Evolutionary conservation across 1,284 basidiomycete genomes (phyloP), one percentile per base, ranked within the genome.

Genomic region (Boletus semigastroideus): DNA sequence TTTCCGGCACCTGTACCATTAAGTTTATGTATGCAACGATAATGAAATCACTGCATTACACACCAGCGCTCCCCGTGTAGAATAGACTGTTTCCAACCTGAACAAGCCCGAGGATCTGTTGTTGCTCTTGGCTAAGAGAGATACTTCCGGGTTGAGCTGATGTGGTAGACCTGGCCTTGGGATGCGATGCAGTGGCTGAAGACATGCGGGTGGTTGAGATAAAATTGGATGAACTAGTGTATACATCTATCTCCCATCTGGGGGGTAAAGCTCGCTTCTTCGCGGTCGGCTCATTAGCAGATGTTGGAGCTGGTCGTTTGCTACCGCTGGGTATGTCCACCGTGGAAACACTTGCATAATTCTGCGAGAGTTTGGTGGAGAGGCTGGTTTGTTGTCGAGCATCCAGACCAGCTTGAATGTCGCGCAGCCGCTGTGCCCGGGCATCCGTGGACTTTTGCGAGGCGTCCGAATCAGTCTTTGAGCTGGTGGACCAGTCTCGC

Each of bases 61-160:
- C 59, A 94, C 94, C 94, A 53, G 94, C 96, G 74, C 91, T 94
- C 22, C 97, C 96, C 0, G 96, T 99, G 72, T 98, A 99, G 66
- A 99, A 99, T n/a, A 98, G 68, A 61, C 85, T 96, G 49, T 86
- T 73, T 3, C 83, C 84, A 14, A 81, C 73, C 27, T 85, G 70
- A 0, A 93, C 90, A 5, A 96, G 80, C 54, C 81, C 78, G 53
- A 96, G 72, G 41, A 98, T 91, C 57, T 88, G 80, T 49, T 77
- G 83, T 70, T 98, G 94, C 64, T 97, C 94, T 51, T 80, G 72
- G 65, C 92, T 94, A 52, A 98, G 75, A 60, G 76, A 79, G 17
- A 87, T 70, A 0, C 70, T 56, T 2, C 79, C 72, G 8, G 77
- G 60, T 53, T 78, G 80, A 13, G 65, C 42, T 50, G 66, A 62